Evolutionary conservation across 352 stramenopile genomes (phyloP), one percentile per base, ranked within the genome.

Genomic region (Phytophthora litchii): DNA sequence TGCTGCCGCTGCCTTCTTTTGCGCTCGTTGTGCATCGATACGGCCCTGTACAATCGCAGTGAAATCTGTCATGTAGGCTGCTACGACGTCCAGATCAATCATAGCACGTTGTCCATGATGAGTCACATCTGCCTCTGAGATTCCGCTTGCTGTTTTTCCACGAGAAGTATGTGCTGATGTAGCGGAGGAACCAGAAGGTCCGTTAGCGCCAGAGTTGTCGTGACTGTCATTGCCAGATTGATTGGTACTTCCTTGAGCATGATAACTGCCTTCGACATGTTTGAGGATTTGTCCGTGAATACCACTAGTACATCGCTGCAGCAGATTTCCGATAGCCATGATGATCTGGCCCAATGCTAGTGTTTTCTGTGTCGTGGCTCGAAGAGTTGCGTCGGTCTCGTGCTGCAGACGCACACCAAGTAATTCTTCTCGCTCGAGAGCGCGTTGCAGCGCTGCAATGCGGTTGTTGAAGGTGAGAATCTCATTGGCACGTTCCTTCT

Each of bases 51-150:
- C 82, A 40, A 94, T 93, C 2, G 78, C 81, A 0, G 81, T 91
- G 51, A 98, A 98, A 67, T 98, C 93, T 19, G 85, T 77, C 86
- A 98, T 97, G 66, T 98, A 98, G 10, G 89, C 84, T 1, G 88
- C 91, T 19, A 98, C 94, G 11, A 97, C 87, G 44, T 98, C 92
- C 9, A 98, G 75, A 47, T 97, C 83, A 6, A 81, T 67, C 67
- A 96, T 89, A 37, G 93, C 86, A n/a, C 90, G 86, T 31, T 86
- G 70, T 7, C 88, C 89, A 38, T 96, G 89, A 42, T 91, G 78
- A 35, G 96, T 79, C 16, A 98, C 78, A 23, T 97, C 89, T 1
- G 76, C 67, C 19, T 97, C 86, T 1, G 78, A 89, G 38, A 89
- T 84, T 31, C 68, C 90, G 19, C 60, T 80, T 9, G 63, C 64